Evolutionary conservation across 140 eudicot genomes (phyloP).

Genomic region (Bidens hawaiensis): DNA sequence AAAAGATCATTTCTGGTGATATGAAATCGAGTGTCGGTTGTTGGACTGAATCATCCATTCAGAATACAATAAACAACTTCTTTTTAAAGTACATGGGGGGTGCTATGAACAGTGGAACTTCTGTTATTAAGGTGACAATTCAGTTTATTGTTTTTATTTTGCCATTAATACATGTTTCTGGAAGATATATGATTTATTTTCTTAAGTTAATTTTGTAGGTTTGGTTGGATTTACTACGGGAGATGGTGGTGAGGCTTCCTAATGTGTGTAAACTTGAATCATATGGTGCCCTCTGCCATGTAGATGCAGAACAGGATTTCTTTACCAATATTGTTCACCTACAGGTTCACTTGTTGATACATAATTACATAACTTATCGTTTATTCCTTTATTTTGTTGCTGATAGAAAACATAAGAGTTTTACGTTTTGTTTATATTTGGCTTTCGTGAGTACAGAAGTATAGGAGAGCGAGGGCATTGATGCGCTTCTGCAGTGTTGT

Average conservation of each 20-base stretch:
- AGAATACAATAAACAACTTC: slow-evolving; percentile 45
- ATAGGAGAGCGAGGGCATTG: slow-evolving; percentile 77
- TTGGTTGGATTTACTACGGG: slow-evolving; percentile 80
- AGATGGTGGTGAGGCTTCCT: slow-evolving; percentile 72
- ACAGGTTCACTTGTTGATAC: slow-evolving; percentile 45
- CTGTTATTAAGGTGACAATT: slow-evolving; percentile 59
- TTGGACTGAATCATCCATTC: slow-evolving; percentile 51
- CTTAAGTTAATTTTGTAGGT: slow-evolving; percentile 35
- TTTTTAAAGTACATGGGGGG: slow-evolving; percentile 77
- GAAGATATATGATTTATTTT: not conserved
- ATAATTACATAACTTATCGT: not conserved
- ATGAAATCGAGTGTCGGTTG: slow-evolving; percentile 10
- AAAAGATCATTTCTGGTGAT: slow-evolving; percentile 37
- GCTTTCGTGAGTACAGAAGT: slow-evolving; percentile 50
- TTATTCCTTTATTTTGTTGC: not conserved
- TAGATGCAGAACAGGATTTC: slow-evolving; percentile 77
- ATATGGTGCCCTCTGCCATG: slow-evolving; percentile 43
- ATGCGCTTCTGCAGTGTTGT: slow-evolving; percentile 46
- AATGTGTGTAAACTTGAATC: slow-evolving; percentile 46
- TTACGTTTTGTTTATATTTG: not conserved
- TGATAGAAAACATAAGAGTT: not conserved
- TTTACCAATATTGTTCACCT: slow-evolving; percentile 68
- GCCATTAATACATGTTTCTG: not conserved
- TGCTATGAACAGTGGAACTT: slow-evolving; percentile 63
- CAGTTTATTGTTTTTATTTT: not conserved